These are phyloP conservation scores for Saccharomycopsis javanensis DNA, from an alignment of 805 yeast species.

Conservation along the genomic window DNA sequence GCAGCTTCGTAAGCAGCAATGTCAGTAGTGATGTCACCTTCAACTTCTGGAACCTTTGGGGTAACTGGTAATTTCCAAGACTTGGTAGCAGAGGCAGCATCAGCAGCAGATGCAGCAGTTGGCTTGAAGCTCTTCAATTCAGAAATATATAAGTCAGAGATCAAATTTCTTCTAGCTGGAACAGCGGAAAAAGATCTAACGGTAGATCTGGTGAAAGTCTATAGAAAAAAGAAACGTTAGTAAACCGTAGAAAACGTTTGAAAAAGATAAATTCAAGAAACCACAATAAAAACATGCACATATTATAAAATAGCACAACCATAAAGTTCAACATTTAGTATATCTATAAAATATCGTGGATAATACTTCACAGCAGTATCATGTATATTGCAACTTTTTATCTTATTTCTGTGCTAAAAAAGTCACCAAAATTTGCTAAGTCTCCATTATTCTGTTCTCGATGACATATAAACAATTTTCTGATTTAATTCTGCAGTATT, in stretches of 20 bases:
- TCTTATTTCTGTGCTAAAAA: too few relatives aligned
- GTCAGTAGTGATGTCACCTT: slow-evolving; percentile 56
- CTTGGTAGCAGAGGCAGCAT: slow-evolving; percentile 69
- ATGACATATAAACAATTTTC: too few relatives aligned
- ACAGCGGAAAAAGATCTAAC: slow-evolving; percentile 30
- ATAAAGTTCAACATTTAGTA: too few relatives aligned
- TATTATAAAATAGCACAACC: too few relatives aligned
- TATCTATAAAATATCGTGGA: too few relatives aligned
- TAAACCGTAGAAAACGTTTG: not conserved
- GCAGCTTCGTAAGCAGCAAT: slow-evolving; percentile 58
- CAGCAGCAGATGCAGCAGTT: slow-evolving; percentile 58
- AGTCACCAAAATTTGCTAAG: too few relatives aligned
- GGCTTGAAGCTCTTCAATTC: slow-evolving; percentile 89
- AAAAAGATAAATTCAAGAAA: not conserved
- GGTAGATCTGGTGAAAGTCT: slow-evolving; percentile 22
- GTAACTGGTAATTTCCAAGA: slow-evolving; percentile 76
- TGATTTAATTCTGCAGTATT: not conserved
- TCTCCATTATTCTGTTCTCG: too few relatives aligned
- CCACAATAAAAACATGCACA: not conserved
- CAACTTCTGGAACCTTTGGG: slow-evolving; percentile 65
- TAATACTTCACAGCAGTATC: too few relatives aligned
- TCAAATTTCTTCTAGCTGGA: slow-evolving; percentile 39
- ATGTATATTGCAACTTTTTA: too few relatives aligned
- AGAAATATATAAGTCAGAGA: slow-evolving; percentile 77
- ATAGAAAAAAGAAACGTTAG: not conserved